Evolutionary conservation across 2,329 filamentous ascomycete genomes (phyloP).

Genomic region (Claviceps arundinis): DNA sequence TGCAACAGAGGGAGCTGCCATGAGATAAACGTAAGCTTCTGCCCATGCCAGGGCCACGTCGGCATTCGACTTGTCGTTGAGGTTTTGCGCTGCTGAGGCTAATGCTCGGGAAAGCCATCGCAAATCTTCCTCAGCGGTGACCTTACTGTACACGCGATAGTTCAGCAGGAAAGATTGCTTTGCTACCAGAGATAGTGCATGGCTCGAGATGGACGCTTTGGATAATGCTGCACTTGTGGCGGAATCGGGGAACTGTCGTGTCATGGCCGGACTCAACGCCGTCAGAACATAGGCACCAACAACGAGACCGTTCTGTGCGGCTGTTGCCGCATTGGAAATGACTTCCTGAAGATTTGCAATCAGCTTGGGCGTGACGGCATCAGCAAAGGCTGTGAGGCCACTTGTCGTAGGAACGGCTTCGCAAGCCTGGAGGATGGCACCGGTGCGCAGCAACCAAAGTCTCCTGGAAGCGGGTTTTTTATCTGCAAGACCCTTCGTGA

Average conservation of each 20-base stretch:
- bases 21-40: slow-evolving; percentile 68
- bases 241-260: slow-evolving; percentile 41
- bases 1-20: slow-evolving; percentile 49
- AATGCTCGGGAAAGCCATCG: slow-evolving; percentile 65
- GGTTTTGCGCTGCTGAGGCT: slow-evolving; percentile 40
- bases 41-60: slow-evolving; percentile 61
- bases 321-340: slow-evolving; percentile 59
- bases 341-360: slow-evolving; percentile 67
- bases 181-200: slow-evolving; percentile 55
- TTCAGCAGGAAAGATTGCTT: slow-evolving; percentile 84
- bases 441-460: slow-evolving; percentile 66
- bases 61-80: slow-evolving; percentile 34
- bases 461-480: slow-evolving; percentile 69
- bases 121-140: slow-evolving; percentile 61
- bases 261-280: slow-evolving; percentile 44
- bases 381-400: slow-evolving; percentile 36
- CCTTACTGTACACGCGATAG: slow-evolving; percentile 70
- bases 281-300: slow-evolving; percentile 64
- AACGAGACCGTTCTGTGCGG: slow-evolving; percentile 72
- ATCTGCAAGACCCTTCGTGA: slow-evolving; percentile 71
- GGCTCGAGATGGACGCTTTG: slow-evolving; percentile 48
- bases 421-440: slow-evolving; percentile 51
- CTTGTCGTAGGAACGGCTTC: slow-evolving; percentile 32
- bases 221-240: slow-evolving; percentile 30
- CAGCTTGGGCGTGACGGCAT: slow-evolving; percentile 40